Evolutionary conservation across 2,329 filamentous ascomycete species (phyloP).

Genomic region (Diaporthe ampelina): DNA sequence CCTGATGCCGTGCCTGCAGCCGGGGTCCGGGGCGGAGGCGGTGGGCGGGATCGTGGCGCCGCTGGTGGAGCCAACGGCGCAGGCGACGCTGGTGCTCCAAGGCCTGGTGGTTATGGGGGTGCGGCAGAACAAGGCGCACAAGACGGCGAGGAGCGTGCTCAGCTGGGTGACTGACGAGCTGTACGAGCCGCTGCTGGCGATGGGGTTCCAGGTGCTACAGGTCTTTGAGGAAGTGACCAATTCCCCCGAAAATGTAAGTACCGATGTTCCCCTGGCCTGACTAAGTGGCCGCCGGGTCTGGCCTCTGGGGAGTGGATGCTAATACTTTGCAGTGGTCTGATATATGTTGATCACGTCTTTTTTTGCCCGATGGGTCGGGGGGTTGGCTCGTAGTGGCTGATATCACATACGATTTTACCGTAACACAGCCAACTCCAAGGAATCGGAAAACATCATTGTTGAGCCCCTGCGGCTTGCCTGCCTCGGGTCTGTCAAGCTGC

Average conservation of each 20-base stretch:
- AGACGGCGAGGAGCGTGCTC: conserved; percentile 79
- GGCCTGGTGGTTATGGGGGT: conserved; percentile 85
- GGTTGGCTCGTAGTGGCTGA: neutral
- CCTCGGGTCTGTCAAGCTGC: too few species aligned
- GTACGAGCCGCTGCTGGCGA: conserved; percentile 79
- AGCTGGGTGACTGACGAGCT: conserved; percentile 85
- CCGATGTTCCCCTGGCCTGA: neutral
- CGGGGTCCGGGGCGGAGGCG: conserved; percentile 55
- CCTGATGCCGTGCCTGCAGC: conserved; percentile 77
- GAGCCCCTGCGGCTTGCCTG: neutral
- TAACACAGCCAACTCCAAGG: neutral
- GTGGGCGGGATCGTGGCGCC: conserved; percentile 86
- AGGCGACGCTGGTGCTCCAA: conserved; percentile 79
- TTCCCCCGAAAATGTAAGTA: conserved; percentile 67
- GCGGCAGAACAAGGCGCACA: conserved; percentile 84
- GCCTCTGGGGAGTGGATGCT: neutral
- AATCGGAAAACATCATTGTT: neutral
- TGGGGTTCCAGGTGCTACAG: conserved; percentile 86
- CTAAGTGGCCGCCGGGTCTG: neutral
- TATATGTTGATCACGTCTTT: conserved; percentile 24
- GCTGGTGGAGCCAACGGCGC: conserved; percentile 78
- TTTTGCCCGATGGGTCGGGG: too few species aligned
- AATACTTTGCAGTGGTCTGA: conserved; percentile 36
- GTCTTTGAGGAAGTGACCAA: conserved; percentile 85
- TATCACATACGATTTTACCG: neutral